Percentiles rank a stretch among this genome's conserved stretches.
Conservation (phyloP, 495 filamentous ascomycete genomes). For the Trichocladium uniseriatum region DNA sequence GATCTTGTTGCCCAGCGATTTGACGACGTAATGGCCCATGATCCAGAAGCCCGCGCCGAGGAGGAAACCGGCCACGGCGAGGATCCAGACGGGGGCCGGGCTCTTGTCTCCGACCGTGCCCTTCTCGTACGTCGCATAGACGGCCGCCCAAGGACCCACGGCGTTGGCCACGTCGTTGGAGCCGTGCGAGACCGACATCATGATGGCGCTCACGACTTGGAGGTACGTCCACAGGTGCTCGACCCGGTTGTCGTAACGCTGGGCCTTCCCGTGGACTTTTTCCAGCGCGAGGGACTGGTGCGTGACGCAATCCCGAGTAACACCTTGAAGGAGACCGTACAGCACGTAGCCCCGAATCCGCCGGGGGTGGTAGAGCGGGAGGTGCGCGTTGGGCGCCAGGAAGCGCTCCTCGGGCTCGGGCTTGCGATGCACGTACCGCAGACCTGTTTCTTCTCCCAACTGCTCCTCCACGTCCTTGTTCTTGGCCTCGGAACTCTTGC, state of each 20-base stretch:
- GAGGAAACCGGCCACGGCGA: slow-evolving; percentile 35
- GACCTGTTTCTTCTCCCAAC: too few species aligned
- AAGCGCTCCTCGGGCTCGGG: slow-evolving; percentile 37
- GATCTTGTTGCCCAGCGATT: slow-evolving; percentile 54
- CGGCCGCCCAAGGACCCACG: slow-evolving; percentile 62
- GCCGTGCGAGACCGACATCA: slow-evolving; percentile 69
- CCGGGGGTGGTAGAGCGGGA: background rate
- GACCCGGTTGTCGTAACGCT: slow-evolving; percentile 64
- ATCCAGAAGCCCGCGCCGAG: slow-evolving; percentile 60
- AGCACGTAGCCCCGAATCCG: slow-evolving; percentile 20
- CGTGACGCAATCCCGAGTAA: slow-evolving; percentile 63
- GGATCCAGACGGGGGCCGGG: slow-evolving; percentile 50
- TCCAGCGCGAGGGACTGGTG: slow-evolving; percentile 57
- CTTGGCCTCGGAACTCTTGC: too few species aligned
- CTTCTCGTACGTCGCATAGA: slow-evolving; percentile 56
- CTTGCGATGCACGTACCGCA: too few species aligned
- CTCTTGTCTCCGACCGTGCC: slow-evolving; percentile 44
- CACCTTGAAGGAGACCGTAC: slow-evolving; percentile 63
- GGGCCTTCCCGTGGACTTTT: slow-evolving; percentile 49
- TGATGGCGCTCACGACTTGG: slow-evolving; percentile 65
- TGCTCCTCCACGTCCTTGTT: too few species aligned
- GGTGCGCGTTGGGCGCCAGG: slow-evolving; percentile 44
- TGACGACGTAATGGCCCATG: slow-evolving; percentile 64
- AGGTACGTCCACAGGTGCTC: slow-evolving; percentile 70
- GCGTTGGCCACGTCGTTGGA: slow-evolving; percentile 75